Evolutionary conservation across 2,329 filamentous ascomycete species (phyloP), one percentile per base, ranked within the genome.

Genomic region (Harringtonia aguacate): DNA sequence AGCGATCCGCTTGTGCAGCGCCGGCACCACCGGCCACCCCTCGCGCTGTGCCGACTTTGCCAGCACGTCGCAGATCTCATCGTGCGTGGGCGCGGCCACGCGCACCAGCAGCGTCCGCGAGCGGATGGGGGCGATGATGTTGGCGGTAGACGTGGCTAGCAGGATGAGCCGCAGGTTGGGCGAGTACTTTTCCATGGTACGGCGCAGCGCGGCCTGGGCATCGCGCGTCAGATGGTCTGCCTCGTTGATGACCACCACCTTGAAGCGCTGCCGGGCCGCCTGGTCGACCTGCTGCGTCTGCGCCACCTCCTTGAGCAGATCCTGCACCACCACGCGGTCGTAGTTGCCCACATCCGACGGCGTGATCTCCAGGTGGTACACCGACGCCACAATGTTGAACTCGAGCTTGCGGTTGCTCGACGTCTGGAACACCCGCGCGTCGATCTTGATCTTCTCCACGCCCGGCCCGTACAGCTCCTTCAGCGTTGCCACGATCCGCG

Each of bases 371-470:
- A 98, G 81, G 63, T 98, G 92, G 67, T 98, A 98, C 51, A 95
- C 81, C 1, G 90, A 97, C 36, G 89, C 81, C 44, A 98, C 92
- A 51, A 98, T 94, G 68, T 95, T 98, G 76, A 98, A 98, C 66
- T 98, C 92, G 55, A 98, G 82, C 66, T 98, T 98, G 60, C 92
- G 87, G 64, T 95, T 97, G 58, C 83, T 84, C 20, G 80, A 89
- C 1, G 92, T 97, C 65, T 95, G 89, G 69, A 98, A 98, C 47
- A 95, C 84, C 51, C 92, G 85, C 13, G 88, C 86, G 60, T 98
- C 92, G 65, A 98, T 97, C 69, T 97, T 97, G 73, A 98, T 98
- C 73, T 95, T 97, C 60, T 98, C 94, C n/a, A 95, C 92, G 36
- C 92, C 90, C 0, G 90, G 82, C 0, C 92, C 92, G 63, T 92